These are phyloP conservation scores for Lasiodiplodia citricola DNA, from an alignment of 2,329 filamentous ascomycete species.

Conservation along the genomic window DNA sequence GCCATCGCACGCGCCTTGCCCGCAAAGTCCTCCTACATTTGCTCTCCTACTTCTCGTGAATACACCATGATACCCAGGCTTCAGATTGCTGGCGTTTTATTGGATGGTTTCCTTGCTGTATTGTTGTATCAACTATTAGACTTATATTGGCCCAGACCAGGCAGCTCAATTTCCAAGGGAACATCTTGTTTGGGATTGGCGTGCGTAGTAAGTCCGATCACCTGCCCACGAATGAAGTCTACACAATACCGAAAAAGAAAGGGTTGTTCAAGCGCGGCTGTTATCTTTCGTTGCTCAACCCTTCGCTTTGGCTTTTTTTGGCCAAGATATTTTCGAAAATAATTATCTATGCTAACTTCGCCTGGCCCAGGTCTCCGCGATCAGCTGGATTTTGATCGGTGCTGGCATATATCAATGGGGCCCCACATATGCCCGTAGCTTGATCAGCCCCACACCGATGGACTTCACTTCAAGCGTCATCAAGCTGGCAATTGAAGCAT, in stretches of 20 bases:
- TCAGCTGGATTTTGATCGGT: slow-evolving; percentile 1
- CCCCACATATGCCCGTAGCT: neutral
- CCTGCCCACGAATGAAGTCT: neutral
- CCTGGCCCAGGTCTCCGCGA: neutral
- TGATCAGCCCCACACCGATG: slow-evolving; percentile 5
- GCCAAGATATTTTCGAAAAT: neutral
- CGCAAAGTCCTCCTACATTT: slow-evolving; percentile 18
- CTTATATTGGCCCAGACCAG: neutral
- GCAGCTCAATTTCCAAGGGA: neutral
- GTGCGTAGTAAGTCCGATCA: slow-evolving; percentile 4
- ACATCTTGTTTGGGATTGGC: neutral
- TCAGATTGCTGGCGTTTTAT: slow-evolving; percentile 37
- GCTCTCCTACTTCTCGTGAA: neutral
- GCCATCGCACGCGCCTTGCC: neutral
- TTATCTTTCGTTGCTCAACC: neutral
- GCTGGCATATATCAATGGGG: neutral
- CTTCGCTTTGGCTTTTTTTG: neutral
- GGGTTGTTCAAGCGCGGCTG: neutral
- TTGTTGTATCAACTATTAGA: slow-evolving; percentile 29
- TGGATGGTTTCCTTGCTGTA: slow-evolving; percentile 39
- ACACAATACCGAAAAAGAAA: neutral
- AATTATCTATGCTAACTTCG: neutral
- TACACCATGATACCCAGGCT: slow-evolving; percentile 37
- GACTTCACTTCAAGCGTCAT: slow-evolving; percentile 6
- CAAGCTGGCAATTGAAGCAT: neutral